Base-by-base conservation (phyloP, 805 yeast genomes). In the Pichia exigua region DNA sequence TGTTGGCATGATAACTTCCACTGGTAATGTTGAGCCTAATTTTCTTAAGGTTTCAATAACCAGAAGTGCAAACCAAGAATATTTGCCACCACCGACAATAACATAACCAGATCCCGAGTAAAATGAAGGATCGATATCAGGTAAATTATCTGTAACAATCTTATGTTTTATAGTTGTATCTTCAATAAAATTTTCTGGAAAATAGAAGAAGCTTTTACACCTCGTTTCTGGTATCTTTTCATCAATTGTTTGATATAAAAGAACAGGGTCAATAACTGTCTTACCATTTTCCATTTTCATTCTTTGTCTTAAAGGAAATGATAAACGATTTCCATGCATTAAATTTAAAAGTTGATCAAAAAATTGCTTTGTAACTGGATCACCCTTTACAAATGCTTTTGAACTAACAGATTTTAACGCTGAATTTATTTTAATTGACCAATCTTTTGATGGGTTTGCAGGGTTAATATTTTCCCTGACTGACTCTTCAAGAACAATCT, bases 1-100 rank as follows among this genome's bases (percentile, higher is more conserved):
- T 38, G 79, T 75, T 10, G 95, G 95, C 57, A 89, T 79, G 56
- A 87, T 75, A 11, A 89, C 85, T 71, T 89, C 97, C 20, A 90
- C 79, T 0, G 96, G 96, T 39, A 84, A 65, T 13, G 72, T 73
- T 4, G 85, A 79, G 1, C 92, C 89, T 9, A 76, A 68, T 32
- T 80, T 77, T 59, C 96, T 71, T 47, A 88, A 65, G 54, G 82
- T 74, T 59, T 77, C 76, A 49, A 87, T 75, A 9, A 87, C 78
- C 21, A 85, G 69, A 41, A 85, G 67, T 8, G 88, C 78, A 58
- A 83, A 72, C 75, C 90, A 83, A 56, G 85, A 80, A 66, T 81
- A 85, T 59, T 77, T 78, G 2, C 91, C 92, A 41, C 95, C 95
- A 35, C 92, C 94, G 27, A 86, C 89, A 59, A 79, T 80, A 1